Evolutionary conservation across 2,329 filamentous ascomycete species (phyloP).

Genomic region (Capronia americana): DNA sequence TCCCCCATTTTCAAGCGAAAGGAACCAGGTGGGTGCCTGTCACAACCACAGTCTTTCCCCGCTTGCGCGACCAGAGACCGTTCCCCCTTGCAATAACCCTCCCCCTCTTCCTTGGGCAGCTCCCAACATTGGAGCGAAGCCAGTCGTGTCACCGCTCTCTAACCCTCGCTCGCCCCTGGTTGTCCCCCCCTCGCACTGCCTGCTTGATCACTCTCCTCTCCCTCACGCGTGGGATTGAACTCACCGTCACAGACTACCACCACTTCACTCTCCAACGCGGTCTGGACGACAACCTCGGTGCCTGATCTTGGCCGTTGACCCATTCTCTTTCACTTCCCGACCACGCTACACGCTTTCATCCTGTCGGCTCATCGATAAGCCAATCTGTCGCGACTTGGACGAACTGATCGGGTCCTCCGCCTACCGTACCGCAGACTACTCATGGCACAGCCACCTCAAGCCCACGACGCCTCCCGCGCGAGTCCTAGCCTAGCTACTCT

Average conservation of each 20-base stretch:
- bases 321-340: not conserved
- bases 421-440: conserved; percentile 12
- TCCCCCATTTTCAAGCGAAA: not conserved
- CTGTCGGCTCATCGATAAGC: not conserved
- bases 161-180: conserved; percentile 2
- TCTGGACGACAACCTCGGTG: not conserved
- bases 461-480: conserved; percentile 25
- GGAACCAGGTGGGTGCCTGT: conserved; percentile 13
- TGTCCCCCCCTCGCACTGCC: not conserved
- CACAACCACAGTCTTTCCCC: conserved; percentile 2
- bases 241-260: not conserved
- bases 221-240: not conserved
- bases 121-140: not conserved
- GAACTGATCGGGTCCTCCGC: conserved; percentile 13
- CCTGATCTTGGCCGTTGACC: not conserved
- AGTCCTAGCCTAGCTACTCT: conserved; percentile 25
- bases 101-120: not conserved
- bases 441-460: conserved; percentile 35
- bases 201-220: not conserved
- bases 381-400: conserved; percentile 36
- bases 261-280: not conserved
- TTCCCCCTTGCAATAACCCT: not conserved
- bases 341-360: not conserved
- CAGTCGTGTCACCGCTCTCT: not conserved
- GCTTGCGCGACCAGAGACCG: not conserved